Evolutionary conservation across 2,329 filamentous ascomycete species (phyloP).

Genomic region (Amphichorda felina): DNA sequence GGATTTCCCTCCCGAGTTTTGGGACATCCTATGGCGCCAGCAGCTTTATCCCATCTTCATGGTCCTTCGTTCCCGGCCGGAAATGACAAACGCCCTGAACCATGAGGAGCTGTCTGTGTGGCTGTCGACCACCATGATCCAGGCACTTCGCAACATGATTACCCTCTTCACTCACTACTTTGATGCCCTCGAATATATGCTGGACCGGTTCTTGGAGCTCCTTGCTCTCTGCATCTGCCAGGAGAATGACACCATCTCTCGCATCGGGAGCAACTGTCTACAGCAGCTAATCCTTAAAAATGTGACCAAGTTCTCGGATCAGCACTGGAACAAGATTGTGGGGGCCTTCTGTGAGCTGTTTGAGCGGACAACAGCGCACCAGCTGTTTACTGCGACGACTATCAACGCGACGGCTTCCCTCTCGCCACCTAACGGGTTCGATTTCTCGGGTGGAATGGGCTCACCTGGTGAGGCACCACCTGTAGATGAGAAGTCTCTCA

Average conservation of each 20-base stretch:
- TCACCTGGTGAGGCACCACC: constrained; percentile 21
- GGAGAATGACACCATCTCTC: constrained; percentile 95
- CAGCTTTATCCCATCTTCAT: constrained; percentile 97
- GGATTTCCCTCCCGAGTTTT: constrained; percentile 87
- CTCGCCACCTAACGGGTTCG: constrained; percentile 37
- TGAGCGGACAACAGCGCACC: constrained; percentile 84
- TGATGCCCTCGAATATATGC: constrained; percentile 90
- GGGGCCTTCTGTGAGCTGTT: constrained; percentile 94
- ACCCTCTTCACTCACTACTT: constrained; percentile 98
- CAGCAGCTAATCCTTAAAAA: constrained; percentile 96
- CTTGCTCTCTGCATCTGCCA: constrained; percentile 95
- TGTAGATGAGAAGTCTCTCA: constrained; percentile 44
- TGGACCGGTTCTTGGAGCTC: constrained; percentile 92
- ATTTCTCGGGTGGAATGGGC: constrained; percentile 29
- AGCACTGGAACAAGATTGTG: constrained; percentile 92
- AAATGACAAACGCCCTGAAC: constrained; percentile 90
- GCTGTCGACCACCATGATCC: constrained; percentile 99
- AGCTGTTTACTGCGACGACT: constrained; percentile 78
- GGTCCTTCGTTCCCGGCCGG: constrained; percentile 88
- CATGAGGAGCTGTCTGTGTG: constrained; percentile 97
- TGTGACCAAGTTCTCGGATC: constrained; percentile 75
- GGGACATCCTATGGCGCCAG: constrained; percentile 97
- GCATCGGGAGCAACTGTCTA: constrained; percentile 95
- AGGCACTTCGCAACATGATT: constrained; percentile 96
- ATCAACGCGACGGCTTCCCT: constrained; percentile 40